Base-by-base conservation (phyloP, 805 yeast species). In the Lipomyces japonicus region DNA sequence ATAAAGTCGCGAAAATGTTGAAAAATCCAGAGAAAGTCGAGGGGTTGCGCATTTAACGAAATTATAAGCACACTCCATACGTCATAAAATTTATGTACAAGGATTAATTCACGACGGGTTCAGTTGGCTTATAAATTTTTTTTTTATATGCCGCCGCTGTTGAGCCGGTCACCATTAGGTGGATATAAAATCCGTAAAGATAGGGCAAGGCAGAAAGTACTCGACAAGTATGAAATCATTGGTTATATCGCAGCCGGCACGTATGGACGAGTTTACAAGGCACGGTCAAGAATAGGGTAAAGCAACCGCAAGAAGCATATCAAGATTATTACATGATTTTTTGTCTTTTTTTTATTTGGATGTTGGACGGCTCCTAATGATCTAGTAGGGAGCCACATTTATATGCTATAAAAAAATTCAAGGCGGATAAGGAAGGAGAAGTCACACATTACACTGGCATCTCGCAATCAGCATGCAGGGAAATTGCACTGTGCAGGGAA, bases 171-270 rank as follows among this genome's bases (percentile, higher is more conserved):
- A 22, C 73, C 71, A 48, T 68, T 65, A 69, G 74, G 57, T 61
- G 67, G 63, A 59, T 84, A 84, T 63, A 77, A 79, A 58, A 68
- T 71, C 21, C 73, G 91, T 36, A 77, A 79, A 62, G 96, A 88
- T 63, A 67, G 76, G 23, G 68, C 77, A 12, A 70, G 96, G 45
- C 75, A 79, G 26, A 81, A 86, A 2, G 96, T 93, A 2, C 70
- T 88, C n/a, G 82, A 84, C 45, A 84, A 83, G 60, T 93, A 90
- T 68, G 90, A 84, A 55, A 84, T 93, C 52, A 69, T 89, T 16
- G 98, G 98, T 0, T 93, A 93, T 68, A 93, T 93, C 51, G 98
- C 98, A 1, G 96, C 98, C 0, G 98, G 98, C 35, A 93, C 98
- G 0, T 93, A 93, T 67, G 98, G 98, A 50, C 47, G 63, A 51